Evolutionary conservation across 2,329 filamentous ascomycete genomes (phyloP).

Genomic region (Pyrenophora graminea): DNA sequence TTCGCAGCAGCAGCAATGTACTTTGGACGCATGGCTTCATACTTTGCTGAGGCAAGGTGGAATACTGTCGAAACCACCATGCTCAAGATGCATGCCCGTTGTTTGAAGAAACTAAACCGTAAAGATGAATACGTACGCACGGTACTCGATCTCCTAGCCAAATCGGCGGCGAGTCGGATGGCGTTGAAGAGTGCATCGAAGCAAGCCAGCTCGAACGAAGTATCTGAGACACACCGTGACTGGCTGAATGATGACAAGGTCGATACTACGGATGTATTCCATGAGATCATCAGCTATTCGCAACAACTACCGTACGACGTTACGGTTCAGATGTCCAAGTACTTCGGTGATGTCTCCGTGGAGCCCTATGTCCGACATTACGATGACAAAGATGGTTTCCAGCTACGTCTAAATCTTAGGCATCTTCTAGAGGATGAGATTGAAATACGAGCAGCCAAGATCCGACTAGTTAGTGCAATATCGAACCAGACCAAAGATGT

Average conservation of each 20-base stretch:
- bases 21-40: constrained; percentile 74
- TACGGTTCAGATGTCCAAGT: constrained; percentile 69
- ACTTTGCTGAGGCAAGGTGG: constrained; percentile 78
- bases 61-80: constrained; percentile 77
- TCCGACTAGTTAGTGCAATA: constrained; percentile 64
- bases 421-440: constrained; percentile 75
- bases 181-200: constrained; percentile 31
- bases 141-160: constrained; percentile 73
- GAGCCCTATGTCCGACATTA: constrained; percentile 71
- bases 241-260: constrained; percentile 49
- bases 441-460: constrained; percentile 65
- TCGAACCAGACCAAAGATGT: constrained; percentile 67
- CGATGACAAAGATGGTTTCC: constrained; percentile 74
- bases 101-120: constrained; percentile 74
- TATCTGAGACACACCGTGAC: constrained; percentile 16
- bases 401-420: constrained; percentile 67
- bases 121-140: constrained; percentile 80
- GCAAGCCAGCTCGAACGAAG: constrained; percentile 12
- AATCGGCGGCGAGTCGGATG: constrained; percentile 55
- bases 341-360: constrained; percentile 73
- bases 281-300: constrained; percentile 55
- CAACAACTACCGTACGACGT: constrained; percentile 63
- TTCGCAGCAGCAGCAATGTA: constrained; percentile 74
- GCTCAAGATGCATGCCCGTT: constrained; percentile 82
- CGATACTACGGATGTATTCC: constrained; percentile 44